phyloP scores from a whole-genome alignment of 2,329 filamentous ascomycete genomes.

The Sclerotinia subarctica region DNA sequence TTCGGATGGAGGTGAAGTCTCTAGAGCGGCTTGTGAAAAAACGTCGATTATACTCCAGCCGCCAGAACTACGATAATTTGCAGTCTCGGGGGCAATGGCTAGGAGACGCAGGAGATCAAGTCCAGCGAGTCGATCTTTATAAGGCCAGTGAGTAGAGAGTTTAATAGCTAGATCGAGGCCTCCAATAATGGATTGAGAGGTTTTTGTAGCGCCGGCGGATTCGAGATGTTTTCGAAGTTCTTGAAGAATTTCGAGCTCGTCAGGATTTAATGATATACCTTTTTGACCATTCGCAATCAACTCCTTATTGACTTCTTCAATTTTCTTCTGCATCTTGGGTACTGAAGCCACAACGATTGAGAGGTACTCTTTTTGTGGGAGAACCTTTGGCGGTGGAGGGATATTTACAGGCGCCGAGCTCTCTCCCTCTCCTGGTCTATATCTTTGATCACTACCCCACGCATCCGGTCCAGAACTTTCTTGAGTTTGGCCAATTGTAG shows the following conservation, averaged over 20 bases:
- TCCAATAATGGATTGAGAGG: slow-evolving; percentile 47
- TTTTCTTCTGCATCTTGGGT: slow-evolving; percentile 69
- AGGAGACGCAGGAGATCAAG: slow-evolving; percentile 86
- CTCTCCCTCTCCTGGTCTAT: slow-evolving; percentile 74
- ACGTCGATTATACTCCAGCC: slow-evolving; percentile 57
- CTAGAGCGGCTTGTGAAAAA: slow-evolving; percentile 57
- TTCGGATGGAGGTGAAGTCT: slow-evolving; percentile 56
- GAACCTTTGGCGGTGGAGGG: slow-evolving; percentile 49
- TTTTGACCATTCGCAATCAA: slow-evolving; percentile 70
- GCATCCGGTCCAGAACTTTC: slow-evolving; percentile 54
- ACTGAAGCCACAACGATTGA: slow-evolving; percentile 72
- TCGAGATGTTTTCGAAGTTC: slow-evolving; percentile 63
- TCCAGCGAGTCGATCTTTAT: slow-evolving; percentile 73
- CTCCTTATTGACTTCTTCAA: slow-evolving; percentile 69
- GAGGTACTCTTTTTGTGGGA: slow-evolving; percentile 79
- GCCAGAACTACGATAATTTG: slow-evolving; percentile 53
- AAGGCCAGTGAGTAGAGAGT: slow-evolving; percentile 76
- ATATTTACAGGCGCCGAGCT: slow-evolving; percentile 42
- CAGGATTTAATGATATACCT: slow-evolving; percentile 68
- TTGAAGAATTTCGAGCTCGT: slow-evolving; percentile 62
- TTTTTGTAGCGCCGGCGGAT: slow-evolving; percentile 40
- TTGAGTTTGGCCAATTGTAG: slow-evolving; percentile 67
- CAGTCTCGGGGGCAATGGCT: slow-evolving; percentile 64
- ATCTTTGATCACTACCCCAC: slow-evolving; percentile 74
- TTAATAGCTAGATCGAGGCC: slow-evolving; percentile 66